phyloP scores from a whole-genome alignment of 2,329 filamentous ascomycete genomes.

The Trichoderma aggressivum region DNA sequence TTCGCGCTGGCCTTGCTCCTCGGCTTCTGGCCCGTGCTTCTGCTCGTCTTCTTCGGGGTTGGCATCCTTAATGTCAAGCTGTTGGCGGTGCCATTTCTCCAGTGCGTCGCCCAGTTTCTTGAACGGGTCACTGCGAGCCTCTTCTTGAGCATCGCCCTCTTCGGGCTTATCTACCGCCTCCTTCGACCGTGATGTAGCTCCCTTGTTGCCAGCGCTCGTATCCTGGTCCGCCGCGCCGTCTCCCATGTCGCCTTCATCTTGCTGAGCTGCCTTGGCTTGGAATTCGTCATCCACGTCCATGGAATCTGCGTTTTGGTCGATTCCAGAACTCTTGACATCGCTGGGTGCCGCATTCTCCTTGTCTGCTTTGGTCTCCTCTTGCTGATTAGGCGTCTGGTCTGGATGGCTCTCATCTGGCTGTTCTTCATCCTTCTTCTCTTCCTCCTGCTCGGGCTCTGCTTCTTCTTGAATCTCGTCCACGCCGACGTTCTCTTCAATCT shows the following conservation, averaged over 20 bases:
- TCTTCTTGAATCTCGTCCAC: conserved; percentile 48
- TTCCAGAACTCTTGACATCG: conserved; percentile 61
- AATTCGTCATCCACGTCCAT: conserved; percentile 61
- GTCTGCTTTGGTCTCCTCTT: conserved; percentile 51
- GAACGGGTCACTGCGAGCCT: conserved; percentile 65
- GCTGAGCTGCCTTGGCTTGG: conserved; percentile 58
- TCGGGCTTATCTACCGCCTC: conserved; percentile 49
- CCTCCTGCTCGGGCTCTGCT: conserved; percentile 41
- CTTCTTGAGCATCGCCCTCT: conserved; percentile 44
- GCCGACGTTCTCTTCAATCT: conserved; percentile 45
- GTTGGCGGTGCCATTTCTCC: conserved; percentile 87
- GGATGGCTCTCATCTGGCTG: conserved; percentile 46
- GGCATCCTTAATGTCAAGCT: conserved; percentile 70
- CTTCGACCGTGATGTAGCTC: conserved; percentile 48
- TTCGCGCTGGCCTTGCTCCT: conserved; percentile 74
- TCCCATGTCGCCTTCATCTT: conserved; percentile 63
- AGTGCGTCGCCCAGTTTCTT: conserved; percentile 92
- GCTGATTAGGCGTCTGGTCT: conserved; percentile 35
- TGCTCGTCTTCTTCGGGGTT: conserved; percentile 46
- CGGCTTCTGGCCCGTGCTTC: conserved; percentile 45
- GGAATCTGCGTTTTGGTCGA: conserved; percentile 62
- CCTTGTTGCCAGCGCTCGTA: conserved; percentile 61
- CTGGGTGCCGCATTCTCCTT: conserved; percentile 62
- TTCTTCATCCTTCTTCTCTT: conserved; percentile 50
- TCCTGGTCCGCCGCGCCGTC: conserved; percentile 63